Conservation (phyloP, 352 stramenopile species). For the Bremia lactucae region DNA sequence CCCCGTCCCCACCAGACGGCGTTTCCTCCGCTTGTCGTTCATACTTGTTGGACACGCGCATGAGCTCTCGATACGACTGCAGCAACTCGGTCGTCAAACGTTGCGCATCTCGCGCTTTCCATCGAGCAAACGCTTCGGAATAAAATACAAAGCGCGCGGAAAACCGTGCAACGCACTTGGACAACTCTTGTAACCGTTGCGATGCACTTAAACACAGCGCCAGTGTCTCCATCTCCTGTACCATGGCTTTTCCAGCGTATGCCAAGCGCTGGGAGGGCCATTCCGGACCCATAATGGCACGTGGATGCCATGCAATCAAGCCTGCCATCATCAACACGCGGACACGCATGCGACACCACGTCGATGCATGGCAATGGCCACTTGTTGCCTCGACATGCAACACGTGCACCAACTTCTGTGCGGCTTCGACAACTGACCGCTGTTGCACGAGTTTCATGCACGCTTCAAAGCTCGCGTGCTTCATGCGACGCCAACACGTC, state of each 20-base stretch:
- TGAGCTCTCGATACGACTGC: constrained; percentile 40
- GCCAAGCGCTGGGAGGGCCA: constrained; percentile 25
- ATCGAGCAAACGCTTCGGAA: constrained; percentile 48
- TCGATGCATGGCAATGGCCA: background rate
- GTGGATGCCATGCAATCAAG: constrained; percentile 54
- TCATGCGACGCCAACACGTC: constrained; percentile 32
- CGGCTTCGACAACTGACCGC: constrained; percentile 33
- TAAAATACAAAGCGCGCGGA: constrained; percentile 59
- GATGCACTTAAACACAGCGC: constrained; percentile 22
- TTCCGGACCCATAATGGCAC: constrained; percentile 50
- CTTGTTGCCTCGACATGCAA: constrained; percentile 24
- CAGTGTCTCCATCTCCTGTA: constrained; percentile 30
- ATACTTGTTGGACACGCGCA: constrained; percentile 38
- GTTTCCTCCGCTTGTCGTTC: constrained; percentile 17
- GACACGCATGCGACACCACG: constrained; percentile 28
- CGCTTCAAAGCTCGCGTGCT: constrained; percentile 29
- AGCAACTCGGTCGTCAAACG: constrained; percentile 42
- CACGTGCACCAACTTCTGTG: constrained; percentile 42
- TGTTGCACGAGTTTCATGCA: constrained; percentile 62
- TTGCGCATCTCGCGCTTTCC: constrained; percentile 52
- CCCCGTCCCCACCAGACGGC: constrained; percentile 27
- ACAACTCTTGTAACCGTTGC: constrained; percentile 26
- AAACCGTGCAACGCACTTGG: constrained; percentile 27
- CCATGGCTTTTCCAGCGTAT: constrained; percentile 33
- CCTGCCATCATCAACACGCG: constrained; percentile 64